Evolutionary conservation across 2,329 filamentous ascomycete genomes (phyloP).

Genomic region (Alternaria burnsii): DNA sequence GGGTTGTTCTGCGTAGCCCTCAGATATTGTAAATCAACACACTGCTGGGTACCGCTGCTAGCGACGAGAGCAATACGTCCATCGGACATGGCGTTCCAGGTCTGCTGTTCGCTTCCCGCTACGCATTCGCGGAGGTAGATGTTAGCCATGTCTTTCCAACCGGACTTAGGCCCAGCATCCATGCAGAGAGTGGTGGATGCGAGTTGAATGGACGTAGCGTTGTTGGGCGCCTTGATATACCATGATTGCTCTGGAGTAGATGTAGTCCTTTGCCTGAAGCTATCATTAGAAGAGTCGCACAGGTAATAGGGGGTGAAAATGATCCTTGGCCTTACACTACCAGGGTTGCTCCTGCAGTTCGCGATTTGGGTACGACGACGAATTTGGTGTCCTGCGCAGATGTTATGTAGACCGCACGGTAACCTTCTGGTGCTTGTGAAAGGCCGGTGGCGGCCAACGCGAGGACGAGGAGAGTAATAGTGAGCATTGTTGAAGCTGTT

Average conservation of each 20-base stretch:
- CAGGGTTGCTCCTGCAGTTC: slow-evolving; percentile 28
- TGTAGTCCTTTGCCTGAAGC: slow-evolving; percentile 32
- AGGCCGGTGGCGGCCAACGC: slow-evolving; percentile 33
- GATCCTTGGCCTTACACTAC: slow-evolving; percentile 33
- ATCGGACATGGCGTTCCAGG: slow-evolving; percentile 40
- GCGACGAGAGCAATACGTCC: slow-evolving; percentile 34
- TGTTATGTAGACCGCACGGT: slow-evolving; percentile 42
- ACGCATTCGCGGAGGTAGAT: slow-evolving; percentile 38
- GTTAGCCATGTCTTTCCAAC: slow-evolving; percentile 46
- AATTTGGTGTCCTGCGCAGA: slow-evolving; percentile 40
- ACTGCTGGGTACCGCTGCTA: slow-evolving; percentile 24
- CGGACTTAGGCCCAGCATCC: slow-evolving; percentile 40
- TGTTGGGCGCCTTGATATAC: slow-evolving; percentile 32
- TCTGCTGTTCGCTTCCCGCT: slow-evolving; percentile 32
- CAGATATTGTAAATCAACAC: slow-evolving; percentile 45
- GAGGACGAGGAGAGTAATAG: slow-evolving; percentile 24
- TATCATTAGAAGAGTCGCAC: background rate
- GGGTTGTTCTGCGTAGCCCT: slow-evolving; percentile 42
- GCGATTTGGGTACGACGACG: slow-evolving; percentile 38
- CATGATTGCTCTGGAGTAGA: slow-evolving; percentile 39
- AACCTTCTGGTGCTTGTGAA: slow-evolving; percentile 35
- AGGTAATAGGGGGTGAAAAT: background rate
- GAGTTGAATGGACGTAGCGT: slow-evolving; percentile 38
- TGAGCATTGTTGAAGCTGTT: slow-evolving; percentile 23
- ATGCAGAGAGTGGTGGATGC: slow-evolving; percentile 40